Evolutionary conservation across 129 eudicot genomes (phyloP).

Genomic region (Smallanthus sonchifolius): DNA sequence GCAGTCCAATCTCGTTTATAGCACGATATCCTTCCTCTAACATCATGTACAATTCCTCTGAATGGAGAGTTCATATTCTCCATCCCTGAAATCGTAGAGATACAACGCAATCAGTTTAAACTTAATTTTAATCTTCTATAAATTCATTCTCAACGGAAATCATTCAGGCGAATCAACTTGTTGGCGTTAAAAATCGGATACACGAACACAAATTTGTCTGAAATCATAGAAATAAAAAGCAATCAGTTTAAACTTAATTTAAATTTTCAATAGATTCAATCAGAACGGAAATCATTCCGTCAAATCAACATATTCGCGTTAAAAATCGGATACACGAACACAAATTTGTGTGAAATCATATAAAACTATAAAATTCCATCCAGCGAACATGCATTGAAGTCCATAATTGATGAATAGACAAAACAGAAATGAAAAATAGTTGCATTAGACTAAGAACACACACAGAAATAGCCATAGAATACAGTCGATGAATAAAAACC

Average conservation of each 20-base stretch:
- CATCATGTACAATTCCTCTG: constrained; percentile 44
- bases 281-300: neutral
- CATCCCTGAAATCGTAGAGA: constrained; percentile 23
- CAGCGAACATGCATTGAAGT: constrained; percentile 2
- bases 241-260: neutral
- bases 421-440: neutral
- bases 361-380: neutral
- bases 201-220: neutral
- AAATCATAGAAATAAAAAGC: neutral
- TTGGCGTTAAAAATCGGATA: neutral
- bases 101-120: neutral
- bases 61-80: constrained; percentile 49
- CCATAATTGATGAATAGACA: neutral
- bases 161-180: neutral
- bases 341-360: neutral
- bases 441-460: neutral
- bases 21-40: constrained; percentile 45
- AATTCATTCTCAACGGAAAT: neutral
- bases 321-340: neutral
- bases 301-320: neutral
- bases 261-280: neutral
- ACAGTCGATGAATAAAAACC: constrained; percentile 2
- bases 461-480: neutral
- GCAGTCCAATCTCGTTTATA: constrained; percentile 59
- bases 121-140: neutral